These are phyloP conservation scores for Aspergillus neoniger DNA, from an alignment of 2,329 filamentous ascomycete genomes.

Conservation along the genomic window DNA sequence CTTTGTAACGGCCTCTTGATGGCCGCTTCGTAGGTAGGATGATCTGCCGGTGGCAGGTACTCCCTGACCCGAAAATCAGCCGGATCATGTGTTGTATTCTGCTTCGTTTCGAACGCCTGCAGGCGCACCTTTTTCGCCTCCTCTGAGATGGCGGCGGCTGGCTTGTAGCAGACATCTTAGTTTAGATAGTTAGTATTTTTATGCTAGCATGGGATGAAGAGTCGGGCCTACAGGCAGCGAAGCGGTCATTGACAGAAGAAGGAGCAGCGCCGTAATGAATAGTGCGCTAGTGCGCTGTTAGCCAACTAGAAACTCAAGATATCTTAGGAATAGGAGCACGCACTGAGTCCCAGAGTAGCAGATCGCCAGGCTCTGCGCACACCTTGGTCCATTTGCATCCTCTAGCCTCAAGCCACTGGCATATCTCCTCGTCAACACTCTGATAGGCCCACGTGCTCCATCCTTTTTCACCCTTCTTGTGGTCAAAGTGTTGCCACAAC, in stretches of 20 bases:
- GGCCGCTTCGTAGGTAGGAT: not conserved
- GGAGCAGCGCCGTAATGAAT: not conserved
- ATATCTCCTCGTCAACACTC: not conserved
- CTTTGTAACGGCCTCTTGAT: not conserved
- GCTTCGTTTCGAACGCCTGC: not conserved
- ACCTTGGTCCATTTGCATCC: not conserved
- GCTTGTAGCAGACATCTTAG: not conserved
- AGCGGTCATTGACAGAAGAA: not conserved
- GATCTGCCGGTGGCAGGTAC: not conserved
- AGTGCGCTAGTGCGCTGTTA: not conserved
- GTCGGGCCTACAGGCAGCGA: not conserved
- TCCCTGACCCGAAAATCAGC: not conserved
- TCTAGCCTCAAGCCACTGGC: not conserved
- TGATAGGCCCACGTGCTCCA: not conserved
- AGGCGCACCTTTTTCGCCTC: not conserved
- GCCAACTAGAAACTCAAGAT: not conserved
- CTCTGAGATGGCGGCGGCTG: not conserved
- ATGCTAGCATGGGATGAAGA: not conserved
- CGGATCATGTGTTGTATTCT: not conserved
- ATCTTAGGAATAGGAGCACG: not conserved
- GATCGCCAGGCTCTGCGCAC: not conserved
- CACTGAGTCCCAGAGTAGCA: constrained; percentile 2
- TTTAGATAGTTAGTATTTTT: not conserved
- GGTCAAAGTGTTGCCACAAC: not conserved
- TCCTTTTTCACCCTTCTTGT: not conserved